These are phyloP conservation scores for Septoria petroselini DNA, from an alignment of 2,329 filamentous ascomycete genomes.

Conservation along the genomic window DNA sequence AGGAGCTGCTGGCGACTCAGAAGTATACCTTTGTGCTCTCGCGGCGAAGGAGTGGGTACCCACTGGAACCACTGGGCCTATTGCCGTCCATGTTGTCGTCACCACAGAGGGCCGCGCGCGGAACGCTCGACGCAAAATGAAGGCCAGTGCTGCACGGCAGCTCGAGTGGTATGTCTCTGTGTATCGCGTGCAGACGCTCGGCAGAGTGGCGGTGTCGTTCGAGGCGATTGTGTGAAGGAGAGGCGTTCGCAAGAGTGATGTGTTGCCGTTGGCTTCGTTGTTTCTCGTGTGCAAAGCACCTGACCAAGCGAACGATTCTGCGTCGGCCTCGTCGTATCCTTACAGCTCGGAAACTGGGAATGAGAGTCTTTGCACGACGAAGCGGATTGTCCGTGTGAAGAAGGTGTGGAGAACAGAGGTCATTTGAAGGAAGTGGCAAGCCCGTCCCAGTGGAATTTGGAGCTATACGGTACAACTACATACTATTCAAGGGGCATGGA, in stretches of 20 bases:
- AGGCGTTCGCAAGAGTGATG: background rate
- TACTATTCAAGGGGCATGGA: too few relatives aligned
- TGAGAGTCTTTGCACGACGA: too few relatives aligned
- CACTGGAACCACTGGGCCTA: conserved; percentile 10
- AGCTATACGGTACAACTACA: too few relatives aligned
- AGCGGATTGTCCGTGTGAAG: background rate
- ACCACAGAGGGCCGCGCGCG: background rate
- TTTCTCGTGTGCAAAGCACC: too few relatives aligned
- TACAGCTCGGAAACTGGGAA: background rate
- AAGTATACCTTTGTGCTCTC: conserved; percentile 20
- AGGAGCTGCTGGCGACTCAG: background rate
- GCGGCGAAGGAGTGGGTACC: conserved; percentile 13
- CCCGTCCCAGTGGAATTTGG: too few relatives aligned
- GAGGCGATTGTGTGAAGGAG: background rate
- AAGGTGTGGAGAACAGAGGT: background rate
- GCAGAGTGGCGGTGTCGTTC: background rate
- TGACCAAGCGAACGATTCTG: too few relatives aligned
- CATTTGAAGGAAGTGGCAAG: background rate
- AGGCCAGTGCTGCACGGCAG: conserved; percentile 2
- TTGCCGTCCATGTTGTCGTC: conserved; percentile 18
- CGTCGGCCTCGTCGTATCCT: background rate
- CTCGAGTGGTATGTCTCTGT: background rate
- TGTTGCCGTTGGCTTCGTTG: conserved; percentile 1
- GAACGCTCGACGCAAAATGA: background rate
- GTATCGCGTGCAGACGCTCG: background rate